A percentile compares a stretch with the other conserved stretches of the same genome.
Evolutionary conservation across 2,329 filamentous ascomycete species (phyloP).

Genomic region (Penicillium sp.): DNA sequence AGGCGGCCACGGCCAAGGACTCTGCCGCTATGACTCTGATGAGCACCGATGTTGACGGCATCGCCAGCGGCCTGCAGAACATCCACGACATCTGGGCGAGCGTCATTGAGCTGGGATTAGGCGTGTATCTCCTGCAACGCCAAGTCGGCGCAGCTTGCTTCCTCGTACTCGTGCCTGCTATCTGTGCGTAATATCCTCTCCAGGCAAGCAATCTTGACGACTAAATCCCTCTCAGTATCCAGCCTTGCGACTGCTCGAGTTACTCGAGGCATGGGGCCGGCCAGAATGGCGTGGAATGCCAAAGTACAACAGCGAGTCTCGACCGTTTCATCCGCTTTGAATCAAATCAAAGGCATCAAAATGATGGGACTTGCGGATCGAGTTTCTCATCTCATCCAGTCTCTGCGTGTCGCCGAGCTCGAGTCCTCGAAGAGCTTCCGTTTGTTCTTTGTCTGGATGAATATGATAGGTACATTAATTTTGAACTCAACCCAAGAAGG

Average conservation of each 20-base stretch:
- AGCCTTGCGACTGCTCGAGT: too few species aligned
- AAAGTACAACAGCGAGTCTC: conserved; percentile 39
- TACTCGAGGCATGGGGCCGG: background rate
- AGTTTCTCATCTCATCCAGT: background rate
- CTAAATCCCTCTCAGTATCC: too few species aligned
- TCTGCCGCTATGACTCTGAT: conserved; percentile 43
- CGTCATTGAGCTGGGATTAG: conserved; percentile 40
- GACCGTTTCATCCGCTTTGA: conserved; percentile 35
- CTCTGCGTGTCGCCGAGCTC: background rate
- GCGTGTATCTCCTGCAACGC: background rate
- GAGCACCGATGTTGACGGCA: conserved; percentile 44
- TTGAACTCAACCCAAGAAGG: too few species aligned
- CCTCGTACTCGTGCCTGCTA: background rate
- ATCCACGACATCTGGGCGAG: conserved; percentile 46
- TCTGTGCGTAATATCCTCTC: conserved; percentile 15
- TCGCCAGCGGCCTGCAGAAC: conserved; percentile 36
- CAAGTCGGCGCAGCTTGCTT: background rate
- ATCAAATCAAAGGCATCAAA: conserved; percentile 40
- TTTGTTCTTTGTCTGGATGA: background rate
- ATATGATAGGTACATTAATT: background rate
- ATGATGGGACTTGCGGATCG: conserved; percentile 29
- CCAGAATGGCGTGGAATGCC: conserved; percentile 31
- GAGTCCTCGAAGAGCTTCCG: background rate
- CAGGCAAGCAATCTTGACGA: background rate
- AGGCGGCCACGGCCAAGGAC: conserved; percentile 16